Evolutionary conservation across 2,329 filamentous ascomycete genomes (phyloP), one percentile per base, ranked within the genome.

Genomic region (Fusarium anthophilum): DNA sequence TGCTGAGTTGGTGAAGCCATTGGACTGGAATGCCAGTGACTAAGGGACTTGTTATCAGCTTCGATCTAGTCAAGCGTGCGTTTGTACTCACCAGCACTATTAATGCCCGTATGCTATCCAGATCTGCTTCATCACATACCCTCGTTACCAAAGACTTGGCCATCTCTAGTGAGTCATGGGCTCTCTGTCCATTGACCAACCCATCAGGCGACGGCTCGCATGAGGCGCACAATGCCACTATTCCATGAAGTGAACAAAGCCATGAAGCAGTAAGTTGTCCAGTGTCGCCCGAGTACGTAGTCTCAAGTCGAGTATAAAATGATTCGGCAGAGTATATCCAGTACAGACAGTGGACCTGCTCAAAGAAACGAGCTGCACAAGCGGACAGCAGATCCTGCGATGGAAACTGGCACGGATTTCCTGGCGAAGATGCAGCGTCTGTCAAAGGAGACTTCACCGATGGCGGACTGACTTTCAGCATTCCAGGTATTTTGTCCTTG

Each of bases 381-480:
- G 39, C 39, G 0, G 39, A 35, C 0, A 57, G 8, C 0, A 57
- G 5, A 4, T 57, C 39, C 1, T 35, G 55, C 0, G 39, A 48
- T 4, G 55, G 55, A 8, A 57, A 57, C 14, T 57, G 39, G 2
- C 28, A 57, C 4, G n/a, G 13, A 1, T 26, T 48, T 0, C 55
- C 55, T 0, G 55, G 55, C 0, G 55, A 48, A 0, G 55, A 35
- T 0, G n/a, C n/a, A 1, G 18, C 11, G 1, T 57, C 28, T 7
- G 55, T 57, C 5, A 47, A 6, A 1, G 55, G 55, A 11, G 55
- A 48, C 5, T 47, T 48, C 4, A 22, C 28, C 0, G 39, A 47
- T 14, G 55, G 55, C 1, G 55, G 55, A 4, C 28, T 57, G 6
- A 57, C 55, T 47, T 57, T 57, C 0, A 57, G 39, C 39, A 57